Conservation (phyloP, 1,139 yeast species). For the Kurtzmaniella quercitrusa region DNA sequence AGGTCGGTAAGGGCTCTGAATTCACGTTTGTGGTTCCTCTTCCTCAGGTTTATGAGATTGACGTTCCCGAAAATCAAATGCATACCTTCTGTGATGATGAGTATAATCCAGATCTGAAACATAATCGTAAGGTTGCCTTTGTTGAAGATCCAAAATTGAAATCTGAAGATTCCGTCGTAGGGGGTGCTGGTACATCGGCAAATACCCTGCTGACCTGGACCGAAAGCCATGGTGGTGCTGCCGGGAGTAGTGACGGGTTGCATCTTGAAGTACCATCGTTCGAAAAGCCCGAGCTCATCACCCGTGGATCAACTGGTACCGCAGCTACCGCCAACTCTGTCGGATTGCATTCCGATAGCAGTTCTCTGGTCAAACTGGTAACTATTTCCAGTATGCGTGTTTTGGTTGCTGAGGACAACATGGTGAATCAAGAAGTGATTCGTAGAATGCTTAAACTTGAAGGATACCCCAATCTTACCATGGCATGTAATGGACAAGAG, state of each 20-base stretch:
- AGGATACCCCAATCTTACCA: slow-evolving; percentile 64
- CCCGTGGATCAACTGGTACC: slow-evolving; percentile 55
- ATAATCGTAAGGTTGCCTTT: slow-evolving; percentile 38
- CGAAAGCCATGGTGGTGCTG: background rate
- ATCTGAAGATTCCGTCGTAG: background rate
- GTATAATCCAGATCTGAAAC: slow-evolving; percentile 34
- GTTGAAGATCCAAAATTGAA: slow-evolving; percentile 10
- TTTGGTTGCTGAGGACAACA: slow-evolving; percentile 91
- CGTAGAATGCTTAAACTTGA: slow-evolving; percentile 78
- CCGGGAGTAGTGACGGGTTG: background rate
- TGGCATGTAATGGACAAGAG: slow-evolving; percentile 89
- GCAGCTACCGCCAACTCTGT: slow-evolving; percentile 56
- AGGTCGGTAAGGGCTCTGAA: slow-evolving; percentile 73
- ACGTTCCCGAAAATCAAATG: slow-evolving; percentile 36
- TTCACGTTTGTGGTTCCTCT: slow-evolving; percentile 79
- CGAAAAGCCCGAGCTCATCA: slow-evolving; percentile 44
- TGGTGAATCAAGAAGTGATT: slow-evolving; percentile 88
- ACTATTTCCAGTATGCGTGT: slow-evolving; percentile 45
- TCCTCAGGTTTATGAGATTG: slow-evolving; percentile 62
- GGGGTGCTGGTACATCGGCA: slow-evolving; percentile 4
- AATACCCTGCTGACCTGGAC: slow-evolving; percentile 1
- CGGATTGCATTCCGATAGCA: slow-evolving; percentile 15
- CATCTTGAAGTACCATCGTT: slow-evolving; percentile 13
- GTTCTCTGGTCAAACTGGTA: slow-evolving; percentile 19
- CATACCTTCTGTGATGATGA: slow-evolving; percentile 41